A percentile compares a stretch with the other conserved stretches of the same genome.
These are phyloP conservation scores for Elaeagnus macrophylla DNA, from an alignment of 306 rosid genomes.

Conservation along the genomic window DNA sequence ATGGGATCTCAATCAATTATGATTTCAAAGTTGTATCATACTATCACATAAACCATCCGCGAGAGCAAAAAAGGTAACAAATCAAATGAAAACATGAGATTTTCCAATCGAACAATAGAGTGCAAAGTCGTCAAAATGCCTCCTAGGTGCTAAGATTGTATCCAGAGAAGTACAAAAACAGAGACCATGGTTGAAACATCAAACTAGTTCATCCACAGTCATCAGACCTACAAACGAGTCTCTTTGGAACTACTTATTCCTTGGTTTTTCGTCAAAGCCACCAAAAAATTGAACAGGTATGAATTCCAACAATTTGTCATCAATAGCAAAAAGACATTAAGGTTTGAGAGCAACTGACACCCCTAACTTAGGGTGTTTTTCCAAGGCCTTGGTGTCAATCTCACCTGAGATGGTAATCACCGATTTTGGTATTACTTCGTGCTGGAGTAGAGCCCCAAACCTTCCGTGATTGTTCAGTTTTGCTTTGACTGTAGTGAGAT, in stretches of 20 bases:
- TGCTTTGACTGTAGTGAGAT: constrained; percentile 66
- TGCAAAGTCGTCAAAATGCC: constrained; percentile 31
- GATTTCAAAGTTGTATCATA: background rate
- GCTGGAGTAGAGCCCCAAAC: constrained; percentile 83
- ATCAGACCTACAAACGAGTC: constrained; percentile 24
- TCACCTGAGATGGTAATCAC: constrained; percentile 81
- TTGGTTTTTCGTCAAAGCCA: constrained; percentile 46
- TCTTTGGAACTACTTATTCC: constrained; percentile 65
- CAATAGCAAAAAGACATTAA: constrained; percentile 28
- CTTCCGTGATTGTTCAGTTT: constrained; percentile 77
- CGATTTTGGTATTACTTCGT: constrained; percentile 81
- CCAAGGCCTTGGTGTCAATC: constrained; percentile 78
- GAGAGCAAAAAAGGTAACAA: constrained; percentile 6
- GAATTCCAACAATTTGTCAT: constrained; percentile 16
- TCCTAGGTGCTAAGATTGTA: constrained; percentile 12
- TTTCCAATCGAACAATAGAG: constrained; percentile 22
- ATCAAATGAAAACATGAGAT: constrained; percentile 15
- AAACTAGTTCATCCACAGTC: constrained; percentile 44
- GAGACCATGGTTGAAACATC: constrained; percentile 19
- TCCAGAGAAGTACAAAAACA: constrained; percentile 21
- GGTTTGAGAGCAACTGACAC: constrained; percentile 87
- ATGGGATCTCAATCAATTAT: too few species aligned
- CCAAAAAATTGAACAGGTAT: constrained; percentile 46
- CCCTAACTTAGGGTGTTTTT: constrained; percentile 75
- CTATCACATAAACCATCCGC: background rate